Evolutionary conservation across 805 yeast species (phyloP).

Genomic region (Sporopachydermia lactativora): DNA sequence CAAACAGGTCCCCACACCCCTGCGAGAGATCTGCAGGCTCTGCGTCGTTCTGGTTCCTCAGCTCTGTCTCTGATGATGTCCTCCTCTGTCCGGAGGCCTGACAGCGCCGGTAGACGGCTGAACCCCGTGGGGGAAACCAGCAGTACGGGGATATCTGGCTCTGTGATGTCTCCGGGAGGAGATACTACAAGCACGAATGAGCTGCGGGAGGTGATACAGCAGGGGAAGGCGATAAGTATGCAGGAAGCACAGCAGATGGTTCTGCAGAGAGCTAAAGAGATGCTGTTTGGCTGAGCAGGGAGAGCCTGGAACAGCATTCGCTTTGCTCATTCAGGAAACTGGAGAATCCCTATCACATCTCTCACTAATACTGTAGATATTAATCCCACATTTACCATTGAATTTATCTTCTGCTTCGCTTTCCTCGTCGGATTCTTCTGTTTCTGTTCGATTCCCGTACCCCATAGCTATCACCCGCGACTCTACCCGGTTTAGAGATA

Average conservation of each 20-base stretch:
- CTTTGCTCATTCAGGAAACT: slow-evolving; percentile 2
- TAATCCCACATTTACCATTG: slow-evolving; percentile 4
- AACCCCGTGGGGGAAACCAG: too few relatives aligned
- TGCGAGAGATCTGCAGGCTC: too few relatives aligned
- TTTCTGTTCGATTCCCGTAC: slow-evolving; percentile 4
- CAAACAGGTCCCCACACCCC: too few relatives aligned
- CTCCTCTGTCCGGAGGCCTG: too few relatives aligned
- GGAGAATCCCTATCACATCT: slow-evolving; percentile 4
- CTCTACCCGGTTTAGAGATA: slow-evolving; percentile 8
- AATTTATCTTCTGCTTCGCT: slow-evolving; percentile 6
- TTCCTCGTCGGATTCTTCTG: slow-evolving; percentile 4
- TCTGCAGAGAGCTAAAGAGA: slow-evolving; percentile 9
- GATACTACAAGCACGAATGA: slow-evolving; percentile 15
- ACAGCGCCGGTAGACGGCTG: too few relatives aligned
- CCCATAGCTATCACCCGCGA: slow-evolving; percentile 7
- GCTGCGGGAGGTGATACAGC: slow-evolving; percentile 17
- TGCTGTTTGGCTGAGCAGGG: slow-evolving; percentile 6
- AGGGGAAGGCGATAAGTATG: slow-evolving; percentile 10
- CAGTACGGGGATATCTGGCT: not conserved
- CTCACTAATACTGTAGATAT: slow-evolving; percentile 1
- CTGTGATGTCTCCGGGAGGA: slow-evolving; percentile 3
- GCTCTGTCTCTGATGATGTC: too few relatives aligned
- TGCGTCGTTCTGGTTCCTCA: too few relatives aligned
- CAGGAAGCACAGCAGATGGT: slow-evolving; percentile 3
- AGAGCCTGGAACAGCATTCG: too few relatives aligned